phyloP scores from a whole-genome alignment of 192 early-diverging fungal species.

The Bifiguratus adelaidae region DNA sequence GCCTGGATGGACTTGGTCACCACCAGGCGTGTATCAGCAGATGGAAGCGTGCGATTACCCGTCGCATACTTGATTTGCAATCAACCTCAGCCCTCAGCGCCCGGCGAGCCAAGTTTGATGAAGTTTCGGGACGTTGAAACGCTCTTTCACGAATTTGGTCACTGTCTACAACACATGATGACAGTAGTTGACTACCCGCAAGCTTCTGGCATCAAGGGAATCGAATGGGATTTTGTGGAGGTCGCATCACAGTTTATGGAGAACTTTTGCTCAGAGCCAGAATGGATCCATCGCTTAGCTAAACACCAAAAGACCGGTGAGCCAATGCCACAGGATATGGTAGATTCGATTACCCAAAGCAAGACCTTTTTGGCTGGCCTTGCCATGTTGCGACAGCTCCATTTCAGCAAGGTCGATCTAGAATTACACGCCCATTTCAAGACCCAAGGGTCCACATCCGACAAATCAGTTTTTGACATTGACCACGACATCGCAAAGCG shows the following conservation, averaged over 20 bases:
- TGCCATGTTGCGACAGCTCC: conserved; percentile 40
- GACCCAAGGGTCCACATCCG: conserved; percentile 2
- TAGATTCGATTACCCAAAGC: conserved; percentile 29
- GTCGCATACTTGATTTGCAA: conserved; percentile 52
- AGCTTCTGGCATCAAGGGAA: conserved; percentile 49
- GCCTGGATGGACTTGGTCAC: conserved; percentile 50
- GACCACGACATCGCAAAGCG: conserved; percentile 31
- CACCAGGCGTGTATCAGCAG: conserved; percentile 25
- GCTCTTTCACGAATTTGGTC: conserved; percentile 54
- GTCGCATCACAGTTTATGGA: conserved; percentile 59
- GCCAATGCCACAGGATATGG: conserved; percentile 44
- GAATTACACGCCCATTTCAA: conserved; percentile 30
- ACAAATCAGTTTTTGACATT: conserved; percentile 39
- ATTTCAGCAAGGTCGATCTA: conserved; percentile 39
- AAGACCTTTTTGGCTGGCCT: conserved; percentile 33
- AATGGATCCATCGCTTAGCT: conserved; percentile 33
- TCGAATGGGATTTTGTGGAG: conserved; percentile 52
- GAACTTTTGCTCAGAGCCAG: conserved; percentile 43
- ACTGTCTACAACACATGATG: conserved; percentile 48
- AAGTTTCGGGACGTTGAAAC: conserved; percentile 51
- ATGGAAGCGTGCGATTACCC: conserved; percentile 27
- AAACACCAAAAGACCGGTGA: conserved; percentile 39
- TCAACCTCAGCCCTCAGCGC: conserved; percentile 30
- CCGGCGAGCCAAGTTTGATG: conserved; percentile 31
- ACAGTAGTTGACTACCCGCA: conserved; percentile 45